Conservation (phyloP, 768 basidiomycete genomes). For the Roridomyces roridus region DNA sequence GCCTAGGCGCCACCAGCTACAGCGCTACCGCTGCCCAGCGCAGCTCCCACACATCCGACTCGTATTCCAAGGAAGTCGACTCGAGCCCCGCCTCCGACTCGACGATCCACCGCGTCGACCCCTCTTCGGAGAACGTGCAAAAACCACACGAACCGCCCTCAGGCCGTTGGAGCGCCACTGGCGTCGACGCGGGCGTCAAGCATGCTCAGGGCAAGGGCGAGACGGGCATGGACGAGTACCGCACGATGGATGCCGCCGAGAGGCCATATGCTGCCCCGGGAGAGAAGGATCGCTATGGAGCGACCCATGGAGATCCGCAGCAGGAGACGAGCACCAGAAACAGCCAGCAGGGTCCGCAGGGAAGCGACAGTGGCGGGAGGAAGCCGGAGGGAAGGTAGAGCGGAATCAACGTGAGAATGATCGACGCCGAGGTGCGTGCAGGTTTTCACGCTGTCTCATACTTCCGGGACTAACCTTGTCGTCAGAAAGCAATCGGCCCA, state of each 20-base stretch:
- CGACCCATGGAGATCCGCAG: background rate
- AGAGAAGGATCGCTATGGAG: conserved; percentile 25
- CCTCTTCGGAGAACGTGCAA: conserved; percentile 47
- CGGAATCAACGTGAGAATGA: background rate
- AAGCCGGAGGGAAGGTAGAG: conserved; percentile 33
- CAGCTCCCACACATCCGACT: conserved; percentile 41
- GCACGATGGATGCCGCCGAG: conserved; percentile 28
- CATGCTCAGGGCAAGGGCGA: conserved; percentile 38
- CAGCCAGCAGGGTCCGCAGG: conserved; percentile 42
- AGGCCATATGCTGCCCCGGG: conserved; percentile 31
- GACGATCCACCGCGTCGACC: conserved; percentile 54
- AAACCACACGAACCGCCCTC: conserved; percentile 57
- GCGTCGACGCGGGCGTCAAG: conserved; percentile 40
- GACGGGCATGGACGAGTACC: conserved; percentile 33
- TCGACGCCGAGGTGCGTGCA: no score
- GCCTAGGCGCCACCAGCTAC: background rate
- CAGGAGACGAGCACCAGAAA: conserved; percentile 42
- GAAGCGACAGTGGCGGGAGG: conserved; percentile 42
- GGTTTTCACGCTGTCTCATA: no score
- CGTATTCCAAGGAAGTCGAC: conserved; percentile 56
- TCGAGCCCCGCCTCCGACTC: conserved; percentile 45
- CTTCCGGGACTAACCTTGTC: no score
- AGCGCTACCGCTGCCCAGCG: background rate
- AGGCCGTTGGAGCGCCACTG: conserved; percentile 50
- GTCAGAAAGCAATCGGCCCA: no score